phyloP scores from a whole-genome alignment of 768 basidiomycete genomes.

The Suillus variegatus region DNA sequence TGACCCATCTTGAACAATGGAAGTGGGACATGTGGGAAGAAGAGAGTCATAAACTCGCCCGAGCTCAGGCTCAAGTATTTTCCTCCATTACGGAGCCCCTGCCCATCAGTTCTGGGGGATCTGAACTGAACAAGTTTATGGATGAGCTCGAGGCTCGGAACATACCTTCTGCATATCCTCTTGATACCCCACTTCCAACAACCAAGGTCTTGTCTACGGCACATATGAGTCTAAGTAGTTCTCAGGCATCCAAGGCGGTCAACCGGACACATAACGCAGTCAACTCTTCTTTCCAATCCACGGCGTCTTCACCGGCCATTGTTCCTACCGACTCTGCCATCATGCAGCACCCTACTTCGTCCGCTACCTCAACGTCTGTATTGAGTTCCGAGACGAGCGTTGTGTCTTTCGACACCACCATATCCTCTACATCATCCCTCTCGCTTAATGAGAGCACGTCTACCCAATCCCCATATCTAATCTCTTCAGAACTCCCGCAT shows the following conservation, averaged over 20 bases:
- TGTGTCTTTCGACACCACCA: neutral
- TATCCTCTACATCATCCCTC: neutral
- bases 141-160: conserved; percentile 1
- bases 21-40: conserved; percentile 87
- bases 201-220: neutral
- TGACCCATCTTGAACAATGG: conserved; percentile 95
- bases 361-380: neutral
- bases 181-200: neutral
- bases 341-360: neutral
- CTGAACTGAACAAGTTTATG: conserved; percentile 5
- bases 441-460: neutral
- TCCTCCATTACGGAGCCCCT: neutral
- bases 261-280: neutral
- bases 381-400: neutral
- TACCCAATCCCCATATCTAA: neutral
- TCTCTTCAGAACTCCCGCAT: neutral
- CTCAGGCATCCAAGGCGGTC: neutral
- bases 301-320: neutral
- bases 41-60: conserved; percentile 53
- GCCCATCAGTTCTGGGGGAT: neutral
- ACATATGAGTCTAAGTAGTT: neutral
- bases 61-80: neutral
- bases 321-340: neutral
- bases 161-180: neutral
- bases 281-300: neutral